phyloP scores from a whole-genome alignment of 768 basidiomycete genomes.

The Pleurotus eryngii region DNA sequence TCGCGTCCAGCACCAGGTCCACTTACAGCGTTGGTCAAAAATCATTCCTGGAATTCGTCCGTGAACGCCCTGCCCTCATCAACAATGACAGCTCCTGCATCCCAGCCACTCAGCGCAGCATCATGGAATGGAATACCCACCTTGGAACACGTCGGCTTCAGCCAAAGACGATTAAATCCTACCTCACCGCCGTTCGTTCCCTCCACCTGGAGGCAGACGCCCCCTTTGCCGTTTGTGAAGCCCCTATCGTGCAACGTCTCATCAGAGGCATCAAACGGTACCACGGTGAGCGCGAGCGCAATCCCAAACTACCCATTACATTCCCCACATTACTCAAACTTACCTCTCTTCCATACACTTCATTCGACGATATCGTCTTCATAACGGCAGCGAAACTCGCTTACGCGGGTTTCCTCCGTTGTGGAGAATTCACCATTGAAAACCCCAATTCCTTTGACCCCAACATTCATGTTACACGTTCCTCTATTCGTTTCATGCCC shows the following conservation, averaged over 20 bases:
- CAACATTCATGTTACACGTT: too few species aligned
- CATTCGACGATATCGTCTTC: conserved; percentile 8
- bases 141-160: conserved; percentile 17
- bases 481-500: too few species aligned
- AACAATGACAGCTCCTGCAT: conserved; percentile 11
- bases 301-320: conserved; percentile 21
- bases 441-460: too few species aligned
- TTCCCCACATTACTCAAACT: background rate
- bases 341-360: conserved; percentile 6
- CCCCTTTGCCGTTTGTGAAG: conserved; percentile 18
- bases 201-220: conserved; percentile 27
- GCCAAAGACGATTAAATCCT: conserved; percentile 11
- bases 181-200: conserved; percentile 4
- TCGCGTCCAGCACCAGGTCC: conserved; percentile 7
- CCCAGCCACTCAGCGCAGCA: conserved; percentile 10
- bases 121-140: conserved; percentile 16
- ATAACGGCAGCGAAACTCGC: conserved; percentile 16
- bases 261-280: conserved; percentile 30
- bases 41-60: conserved; percentile 25
- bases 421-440: too few species aligned
- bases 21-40: conserved; percentile 12
- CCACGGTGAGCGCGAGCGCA: conserved; percentile 21
- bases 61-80: conserved; percentile 13
- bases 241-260: conserved; percentile 23
- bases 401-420: conserved; percentile 9